Evolutionary conservation across 2,329 filamentous ascomycete species (phyloP).

Genomic region (Juglanconis juglandina): DNA sequence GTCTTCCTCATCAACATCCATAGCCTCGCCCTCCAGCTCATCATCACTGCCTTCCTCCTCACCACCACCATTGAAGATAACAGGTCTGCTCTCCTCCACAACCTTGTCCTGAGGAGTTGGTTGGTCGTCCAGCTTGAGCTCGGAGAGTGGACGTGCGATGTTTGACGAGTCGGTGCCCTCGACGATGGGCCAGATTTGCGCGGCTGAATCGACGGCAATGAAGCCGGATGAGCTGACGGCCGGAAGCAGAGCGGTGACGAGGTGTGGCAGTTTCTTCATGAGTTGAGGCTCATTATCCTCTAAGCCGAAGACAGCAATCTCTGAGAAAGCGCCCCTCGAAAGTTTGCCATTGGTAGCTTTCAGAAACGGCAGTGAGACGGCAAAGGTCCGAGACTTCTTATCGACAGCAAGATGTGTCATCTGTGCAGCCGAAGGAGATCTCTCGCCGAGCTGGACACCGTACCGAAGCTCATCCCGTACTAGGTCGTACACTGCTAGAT

Average conservation of each 20-base stretch:
- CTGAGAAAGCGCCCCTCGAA: slow-evolving; percentile 39
- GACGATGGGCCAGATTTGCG: slow-evolving; percentile 63
- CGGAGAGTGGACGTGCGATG: slow-evolving; percentile 53
- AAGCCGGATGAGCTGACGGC: slow-evolving; percentile 66
- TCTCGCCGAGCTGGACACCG: slow-evolving; percentile 53
- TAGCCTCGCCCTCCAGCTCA: slow-evolving; percentile 27
- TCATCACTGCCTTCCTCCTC: slow-evolving; percentile 23
- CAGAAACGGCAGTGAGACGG: slow-evolving; percentile 51
- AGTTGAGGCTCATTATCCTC: slow-evolving; percentile 57
- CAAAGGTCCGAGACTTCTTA: slow-evolving; percentile 60
- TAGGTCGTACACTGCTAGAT: slow-evolving; percentile 77
- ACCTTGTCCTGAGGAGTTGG: neutral
- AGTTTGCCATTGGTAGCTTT: slow-evolving; percentile 21
- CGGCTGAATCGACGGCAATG: slow-evolving; percentile 70
- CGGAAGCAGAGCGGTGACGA: slow-evolving; percentile 66
- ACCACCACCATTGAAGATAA: slow-evolving; percentile 30
- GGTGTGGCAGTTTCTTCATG: slow-evolving; percentile 51
- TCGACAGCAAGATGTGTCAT: slow-evolving; percentile 72
- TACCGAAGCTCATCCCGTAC: slow-evolving; percentile 73
- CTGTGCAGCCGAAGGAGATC: slow-evolving; percentile 36
- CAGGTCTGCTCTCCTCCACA: slow-evolving; percentile 22
- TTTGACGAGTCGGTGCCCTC: slow-evolving; percentile 56
- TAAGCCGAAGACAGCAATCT: slow-evolving; percentile 65
- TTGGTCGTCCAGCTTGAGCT: slow-evolving; percentile 43
- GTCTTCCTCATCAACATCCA: slow-evolving; percentile 30